Evolutionary conservation across 2,329 filamentous ascomycete species (phyloP), one percentile per base, ranked within the genome.

Genomic region (Decorospora gaudefroyi): DNA sequence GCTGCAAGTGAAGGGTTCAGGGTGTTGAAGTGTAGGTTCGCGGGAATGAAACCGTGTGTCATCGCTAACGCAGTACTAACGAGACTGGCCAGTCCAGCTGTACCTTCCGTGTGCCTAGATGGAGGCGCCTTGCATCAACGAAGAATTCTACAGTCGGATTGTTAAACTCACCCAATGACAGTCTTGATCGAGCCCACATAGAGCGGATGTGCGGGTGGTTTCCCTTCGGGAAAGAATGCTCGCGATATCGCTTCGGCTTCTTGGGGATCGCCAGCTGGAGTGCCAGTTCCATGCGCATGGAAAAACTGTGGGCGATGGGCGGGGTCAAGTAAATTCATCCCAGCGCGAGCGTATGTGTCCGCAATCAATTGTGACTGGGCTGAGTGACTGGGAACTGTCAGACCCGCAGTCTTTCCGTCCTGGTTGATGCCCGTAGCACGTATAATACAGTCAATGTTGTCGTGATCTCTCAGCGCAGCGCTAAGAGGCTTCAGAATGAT

Each of bases 401-500:
- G 67, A 3, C 73, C 72, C 1, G 55, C 49, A 0, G 65, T 74
- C 1, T 49, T 51, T 1, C 75, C 74, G 30, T 76, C 72, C 16
- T 67, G 62, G 17, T 72, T 72, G 6, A 65, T 42, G 3, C 61
- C 66, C 2, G 65, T 72, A 19, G 62, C 68, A 1, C 64, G 62
- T 13, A 73, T 62, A 5, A 72, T 55, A 29, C 69, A 69, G 18
- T 75, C 68, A 17, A 79, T 74, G 4, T 68, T 55, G 46, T 79
- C 76, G 1, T 72, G 72, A 53, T 77, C 72, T 0, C 43, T 60
- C 4, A 83, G 42, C 0, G 82, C 82, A 1, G 70, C 61, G 3
- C 57, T 64, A 1, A 83, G 55, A 1, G 59, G 68, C 58, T 84
- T 84, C 0, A 85, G 49, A 0, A 83, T 62, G 0, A 84, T 50